Evolutionary conservation across 805 yeast species (phyloP).

Genomic region (Wickerhamomyces rabaulensis): DNA sequence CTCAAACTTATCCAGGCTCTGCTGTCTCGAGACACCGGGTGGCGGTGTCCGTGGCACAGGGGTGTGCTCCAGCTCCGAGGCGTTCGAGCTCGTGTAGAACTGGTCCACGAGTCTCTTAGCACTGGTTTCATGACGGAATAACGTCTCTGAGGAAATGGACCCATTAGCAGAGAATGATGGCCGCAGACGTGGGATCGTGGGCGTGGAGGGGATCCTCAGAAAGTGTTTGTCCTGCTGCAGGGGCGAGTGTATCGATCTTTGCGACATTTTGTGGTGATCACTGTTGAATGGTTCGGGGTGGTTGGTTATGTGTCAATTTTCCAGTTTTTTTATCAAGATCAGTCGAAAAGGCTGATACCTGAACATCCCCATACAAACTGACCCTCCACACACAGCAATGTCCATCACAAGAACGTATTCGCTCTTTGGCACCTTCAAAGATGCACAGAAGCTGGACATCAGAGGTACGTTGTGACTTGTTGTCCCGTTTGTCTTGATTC

Average conservation of each 20-base stretch:
- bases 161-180: neutral
- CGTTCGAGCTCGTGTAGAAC: conserved; percentile 10
- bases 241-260: neutral
- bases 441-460: conserved; percentile 9
- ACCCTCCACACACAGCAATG: neutral
- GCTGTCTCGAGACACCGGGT: neutral
- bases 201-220: neutral
- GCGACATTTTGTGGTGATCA: neutral
- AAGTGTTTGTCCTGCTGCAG: neutral
- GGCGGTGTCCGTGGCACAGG: neutral
- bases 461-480: conserved; percentile 3
- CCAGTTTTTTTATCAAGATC: too few relatives aligned
- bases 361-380: too few relatives aligned
- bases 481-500: neutral
- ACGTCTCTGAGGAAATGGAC: neutral
- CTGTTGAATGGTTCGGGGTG: neutral
- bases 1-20: neutral
- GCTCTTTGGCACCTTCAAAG: conserved; percentile 6
- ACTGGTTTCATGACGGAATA: neutral
- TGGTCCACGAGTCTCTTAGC: conserved; percentile 15
- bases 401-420: conserved; percentile 4
- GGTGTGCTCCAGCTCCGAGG: neutral
- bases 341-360: too few relatives aligned
- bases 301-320: neutral
- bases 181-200: neutral